A percentile compares a stretch with the other conserved stretches of the same genome.
These are phyloP conservation scores for Camellia oleifera DNA, from an alignment of 179 eudicot genomes.

Conservation along the genomic window DNA sequence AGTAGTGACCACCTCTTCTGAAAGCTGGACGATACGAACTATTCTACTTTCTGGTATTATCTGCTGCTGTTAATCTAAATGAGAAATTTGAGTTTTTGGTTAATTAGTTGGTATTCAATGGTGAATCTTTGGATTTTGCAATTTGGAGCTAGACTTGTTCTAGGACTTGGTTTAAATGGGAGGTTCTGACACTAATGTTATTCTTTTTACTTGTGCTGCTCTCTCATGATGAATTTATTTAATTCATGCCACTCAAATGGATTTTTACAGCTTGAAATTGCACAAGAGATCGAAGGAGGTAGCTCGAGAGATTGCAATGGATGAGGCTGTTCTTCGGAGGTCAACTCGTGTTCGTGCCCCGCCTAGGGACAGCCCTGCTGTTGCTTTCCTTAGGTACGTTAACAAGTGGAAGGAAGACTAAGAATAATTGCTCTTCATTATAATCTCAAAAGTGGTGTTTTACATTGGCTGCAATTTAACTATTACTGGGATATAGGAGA, in stretches of 20 bases:
- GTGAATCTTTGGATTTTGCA: background rate
- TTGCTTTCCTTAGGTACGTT: constrained; percentile 74
- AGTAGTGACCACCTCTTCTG: no score
- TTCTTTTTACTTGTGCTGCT: background rate
- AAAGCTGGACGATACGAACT: background rate
- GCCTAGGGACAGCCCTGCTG: constrained; percentile 75
- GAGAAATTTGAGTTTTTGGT: background rate
- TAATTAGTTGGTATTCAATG: background rate
- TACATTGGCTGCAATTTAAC: background rate
- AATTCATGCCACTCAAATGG: background rate
- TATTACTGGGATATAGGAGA: background rate
- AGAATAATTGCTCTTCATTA: constrained; percentile 25
- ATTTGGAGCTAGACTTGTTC: background rate
- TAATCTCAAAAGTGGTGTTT: background rate
- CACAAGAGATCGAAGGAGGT: constrained; percentile 70
- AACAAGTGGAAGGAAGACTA: constrained; percentile 86
- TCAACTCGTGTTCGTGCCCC: constrained; percentile 95
- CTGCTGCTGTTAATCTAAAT: background rate
- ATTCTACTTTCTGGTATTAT: background rate
- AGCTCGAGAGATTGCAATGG: constrained; percentile 45
- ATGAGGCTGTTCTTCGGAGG: constrained; percentile 73
- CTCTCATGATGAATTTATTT: background rate
- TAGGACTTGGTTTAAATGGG: background rate
- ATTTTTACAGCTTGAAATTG: constrained; percentile 58
- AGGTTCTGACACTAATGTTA: background rate